These are phyloP conservation scores for Poa annua DNA, from an alignment of 176 grass and related monocot species.

Conservation along the genomic window DNA sequence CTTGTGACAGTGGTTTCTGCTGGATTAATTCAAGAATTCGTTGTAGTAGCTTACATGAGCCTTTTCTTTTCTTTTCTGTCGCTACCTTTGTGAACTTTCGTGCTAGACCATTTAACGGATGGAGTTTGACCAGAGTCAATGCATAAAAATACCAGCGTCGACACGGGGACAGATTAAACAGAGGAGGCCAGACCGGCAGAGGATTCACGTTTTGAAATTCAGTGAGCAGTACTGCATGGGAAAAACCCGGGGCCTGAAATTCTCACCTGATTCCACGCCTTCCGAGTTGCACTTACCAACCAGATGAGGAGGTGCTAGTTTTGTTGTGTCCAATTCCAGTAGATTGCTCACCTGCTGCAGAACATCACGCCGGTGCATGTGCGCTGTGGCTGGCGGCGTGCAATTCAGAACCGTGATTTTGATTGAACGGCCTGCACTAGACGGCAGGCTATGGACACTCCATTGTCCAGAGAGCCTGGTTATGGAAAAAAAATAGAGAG, in stretches of 20 bases:
- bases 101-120: constrained; percentile 3
- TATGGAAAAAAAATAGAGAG: no score
- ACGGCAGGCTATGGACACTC: no score
- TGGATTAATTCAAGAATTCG: constrained; percentile 27
- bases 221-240: neutral
- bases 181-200: neutral
- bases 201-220: constrained; percentile 24
- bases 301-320: neutral
- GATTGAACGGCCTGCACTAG: neutral
- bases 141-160: neutral
- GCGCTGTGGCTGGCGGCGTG: neutral
- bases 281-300: neutral
- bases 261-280: neutral
- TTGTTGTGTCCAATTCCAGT: neutral
- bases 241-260: neutral
- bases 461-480: no score
- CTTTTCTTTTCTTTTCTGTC: neutral
- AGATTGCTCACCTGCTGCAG: neutral
- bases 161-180: constrained; percentile 22
- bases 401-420: neutral
- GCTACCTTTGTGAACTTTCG: neutral
- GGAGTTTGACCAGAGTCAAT: neutral
- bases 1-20: neutral
- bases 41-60: constrained; percentile 12
- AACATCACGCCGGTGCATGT: neutral